Base-by-base conservation (phyloP, 2,329 filamentous ascomycete species). In the Aspergillus sp. region DNA sequence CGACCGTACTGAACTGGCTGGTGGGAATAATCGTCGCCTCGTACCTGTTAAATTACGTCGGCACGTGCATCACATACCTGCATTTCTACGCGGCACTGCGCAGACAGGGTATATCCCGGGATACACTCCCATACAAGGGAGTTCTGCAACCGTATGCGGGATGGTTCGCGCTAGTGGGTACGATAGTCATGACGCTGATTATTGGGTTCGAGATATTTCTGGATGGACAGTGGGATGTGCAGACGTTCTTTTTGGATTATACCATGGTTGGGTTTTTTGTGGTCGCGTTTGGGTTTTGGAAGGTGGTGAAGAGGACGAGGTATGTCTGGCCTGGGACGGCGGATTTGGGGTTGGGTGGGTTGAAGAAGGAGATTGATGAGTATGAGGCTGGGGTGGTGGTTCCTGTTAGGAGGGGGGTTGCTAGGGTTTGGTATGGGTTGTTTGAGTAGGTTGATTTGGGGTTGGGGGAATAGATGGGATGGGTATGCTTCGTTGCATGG, bases 121-220 rank as follows among this genome's bases (percentile, higher is more conserved):
- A 85, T 19, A 82, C 81, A 0, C 76, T 93, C n/a, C 89, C 90
- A 0, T 92, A 90, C 74, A 86, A 84, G 63, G 85, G 86, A 0
- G 81, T 80, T 55, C 80, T 85, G 23, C 90, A 92, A 77, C 91
- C 91, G 1, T 92, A 87, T 65, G 82, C 85, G 0, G 89, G 89
- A 0, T 92, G 84, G 72, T 87, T 87, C 57, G 86, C 85, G 0
- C 75, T 91, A 0, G 70, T 79, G 1, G 85, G 84, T 25, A 90
- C 87, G 0, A 82, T 84, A 28, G 73, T 89, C 59, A 91, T 92
- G 86, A 83, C 85, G 0, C 84, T 92, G 64, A 84, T 91, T 1
- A 84, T 88, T 6, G 90, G 90, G 0, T 93, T 91, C 63, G 82
- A 86, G 0, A 86, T 92, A 0, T 93, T 92, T 67, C 70, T 92